Evolutionary conservation across 2,329 filamentous ascomycete genomes (phyloP).

Genomic region (Colletotrichum sp.): DNA sequence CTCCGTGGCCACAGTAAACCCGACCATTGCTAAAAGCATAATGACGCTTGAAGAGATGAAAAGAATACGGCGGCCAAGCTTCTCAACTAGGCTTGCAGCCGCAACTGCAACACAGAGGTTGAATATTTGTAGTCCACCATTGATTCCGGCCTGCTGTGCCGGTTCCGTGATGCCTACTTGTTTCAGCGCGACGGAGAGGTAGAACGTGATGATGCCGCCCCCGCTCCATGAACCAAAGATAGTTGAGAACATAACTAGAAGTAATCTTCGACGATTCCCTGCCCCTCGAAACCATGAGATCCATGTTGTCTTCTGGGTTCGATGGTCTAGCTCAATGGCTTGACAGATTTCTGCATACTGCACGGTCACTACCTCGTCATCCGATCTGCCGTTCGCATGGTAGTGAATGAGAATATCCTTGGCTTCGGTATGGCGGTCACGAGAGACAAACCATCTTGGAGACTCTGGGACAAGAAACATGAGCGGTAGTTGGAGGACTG

Average conservation of each 20-base stretch:
- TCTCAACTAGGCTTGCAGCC: constrained; percentile 28
- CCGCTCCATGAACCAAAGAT: constrained; percentile 28
- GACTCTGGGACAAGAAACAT: not conserved
- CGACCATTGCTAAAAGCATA: constrained; percentile 34
- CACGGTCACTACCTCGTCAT: not conserved
- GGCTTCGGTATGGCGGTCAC: not conserved
- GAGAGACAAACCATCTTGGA: not conserved
- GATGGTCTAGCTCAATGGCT: not conserved
- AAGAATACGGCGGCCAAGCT: constrained; percentile 26
- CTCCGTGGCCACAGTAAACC: constrained; percentile 36
- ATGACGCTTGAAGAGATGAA: constrained; percentile 24
- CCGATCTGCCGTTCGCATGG: not conserved
- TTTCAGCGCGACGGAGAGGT: constrained; percentile 17
- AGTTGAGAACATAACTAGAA: not conserved
- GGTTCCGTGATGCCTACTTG: constrained; percentile 22
- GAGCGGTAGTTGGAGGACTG: not conserved
- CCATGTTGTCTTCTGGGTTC: not conserved
- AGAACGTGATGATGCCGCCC: constrained; percentile 34
- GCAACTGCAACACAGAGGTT: constrained; percentile 27
- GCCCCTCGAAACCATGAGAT: not conserved
- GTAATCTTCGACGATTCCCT: not conserved
- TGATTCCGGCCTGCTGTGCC: constrained; percentile 26
- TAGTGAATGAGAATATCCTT: not conserved
- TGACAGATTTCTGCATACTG: not conserved
- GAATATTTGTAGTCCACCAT: constrained; percentile 30